Percentiles rank a stretch among this genome's conserved stretches.
Conservation (phyloP, 2,329 filamentous ascomycete species). For the Gremmenia infestans region DNA sequence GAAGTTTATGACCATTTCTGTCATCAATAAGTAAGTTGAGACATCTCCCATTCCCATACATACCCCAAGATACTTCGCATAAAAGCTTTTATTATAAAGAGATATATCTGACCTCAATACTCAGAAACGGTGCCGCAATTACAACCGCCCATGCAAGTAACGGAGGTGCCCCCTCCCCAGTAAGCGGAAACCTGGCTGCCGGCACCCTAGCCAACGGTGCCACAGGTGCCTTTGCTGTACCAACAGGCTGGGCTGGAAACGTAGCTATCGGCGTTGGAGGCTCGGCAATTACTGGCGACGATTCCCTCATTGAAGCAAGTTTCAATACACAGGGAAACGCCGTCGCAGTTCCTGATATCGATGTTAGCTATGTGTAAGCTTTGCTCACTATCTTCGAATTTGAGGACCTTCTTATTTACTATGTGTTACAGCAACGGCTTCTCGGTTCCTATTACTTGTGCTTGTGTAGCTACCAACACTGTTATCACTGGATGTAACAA, state of each 20-base stretch:
- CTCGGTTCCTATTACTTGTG: constrained; percentile 1
- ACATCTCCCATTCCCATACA: no score
- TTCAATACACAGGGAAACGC: neutral
- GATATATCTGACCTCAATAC: no score
- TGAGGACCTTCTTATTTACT: neutral
- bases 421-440: neutral
- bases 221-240: neutral
- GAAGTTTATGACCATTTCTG: no score
- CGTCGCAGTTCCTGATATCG: neutral
- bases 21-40: no score
- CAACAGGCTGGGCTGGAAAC: constrained; percentile 1
- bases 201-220: neutral
- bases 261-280: neutral
- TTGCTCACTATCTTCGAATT: neutral
- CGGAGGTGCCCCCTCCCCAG: neutral
- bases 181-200: neutral
- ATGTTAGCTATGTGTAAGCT: neutral
- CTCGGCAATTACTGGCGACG: neutral
- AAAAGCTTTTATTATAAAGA: no score
- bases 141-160: no score
- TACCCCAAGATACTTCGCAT: no score
- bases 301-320: constrained; percentile 3
- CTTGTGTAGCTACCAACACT: neutral
- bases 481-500: neutral
- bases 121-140: no score